phyloP scores from a whole-genome alignment of 768 basidiomycete species.

The Collybia sordida region DNA sequence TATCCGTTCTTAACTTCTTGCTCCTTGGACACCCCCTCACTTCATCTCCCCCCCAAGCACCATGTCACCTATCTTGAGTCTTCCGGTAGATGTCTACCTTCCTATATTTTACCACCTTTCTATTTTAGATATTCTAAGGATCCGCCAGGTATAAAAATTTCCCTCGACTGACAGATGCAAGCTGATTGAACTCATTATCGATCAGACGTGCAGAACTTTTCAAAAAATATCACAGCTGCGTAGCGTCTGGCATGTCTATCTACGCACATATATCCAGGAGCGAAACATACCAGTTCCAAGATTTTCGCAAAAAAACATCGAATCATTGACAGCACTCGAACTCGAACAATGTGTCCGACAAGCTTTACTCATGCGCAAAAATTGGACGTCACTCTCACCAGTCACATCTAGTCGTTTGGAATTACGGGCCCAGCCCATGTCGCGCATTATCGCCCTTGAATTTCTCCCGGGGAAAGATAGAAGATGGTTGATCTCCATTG shows the following conservation, averaged over 20 bases:
- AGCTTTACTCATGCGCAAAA: conserved; percentile 42
- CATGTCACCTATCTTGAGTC: conserved; percentile 16
- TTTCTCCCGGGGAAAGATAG: conserved; percentile 44
- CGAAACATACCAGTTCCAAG: conserved; percentile 47
- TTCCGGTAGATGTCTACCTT: conserved; percentile 52
- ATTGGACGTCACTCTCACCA: conserved; percentile 49
- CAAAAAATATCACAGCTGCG: conserved; percentile 41
- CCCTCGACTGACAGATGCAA: not conserved
- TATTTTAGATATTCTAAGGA: conserved; percentile 36
- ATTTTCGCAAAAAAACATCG: conserved; percentile 27
- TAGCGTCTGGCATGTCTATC: conserved; percentile 48
- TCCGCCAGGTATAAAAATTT: conserved; percentile 47
- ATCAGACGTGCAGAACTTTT: conserved; percentile 50
- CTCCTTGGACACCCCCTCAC: too few species aligned
- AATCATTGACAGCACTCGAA: conserved; percentile 35
- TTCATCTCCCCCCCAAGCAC: too few species aligned
- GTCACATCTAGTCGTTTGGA: conserved; percentile 21
- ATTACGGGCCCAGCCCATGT: conserved; percentile 19
- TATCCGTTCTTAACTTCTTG: too few species aligned
- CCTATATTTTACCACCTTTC: conserved; percentile 41
- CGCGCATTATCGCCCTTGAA: conserved; percentile 41
- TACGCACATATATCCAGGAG: conserved; percentile 40
- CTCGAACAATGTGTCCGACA: conserved; percentile 42
- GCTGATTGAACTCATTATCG: not conserved
- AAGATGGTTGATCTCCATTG: conserved; percentile 49